Evolutionary conservation across 2,329 filamentous ascomycete species (phyloP), one percentile per base, ranked within the genome.

Genomic region (Calonectria ilicicola): DNA sequence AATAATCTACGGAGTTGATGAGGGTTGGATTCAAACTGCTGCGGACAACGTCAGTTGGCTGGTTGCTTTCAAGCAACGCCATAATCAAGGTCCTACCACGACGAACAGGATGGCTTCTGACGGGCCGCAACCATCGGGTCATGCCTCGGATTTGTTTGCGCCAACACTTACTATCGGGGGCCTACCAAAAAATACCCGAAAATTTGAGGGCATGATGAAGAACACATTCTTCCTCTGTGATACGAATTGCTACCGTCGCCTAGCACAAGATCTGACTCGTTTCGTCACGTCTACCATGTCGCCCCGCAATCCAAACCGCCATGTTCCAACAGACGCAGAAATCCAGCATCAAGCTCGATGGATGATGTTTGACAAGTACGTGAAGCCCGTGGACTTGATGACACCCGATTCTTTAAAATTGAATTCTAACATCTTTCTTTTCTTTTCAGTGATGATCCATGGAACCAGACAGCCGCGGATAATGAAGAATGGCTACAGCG

Each of bases 401-500:
- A 14, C 35, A n/a, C n/a, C n/a, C n/a, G n/a, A n/a, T n/a, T n/a
- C n/a, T n/a, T n/a, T n/a, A n/a, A n/a, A n/a, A n/a, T n/a, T n/a
- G n/a, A n/a, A n/a, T n/a, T n/a, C n/a, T n/a, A n/a, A n/a, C n/a
- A n/a, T n/a, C n/a, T n/a, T n/a, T n/a, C n/a, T n/a, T n/a, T n/a
- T n/a, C n/a, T n/a, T 7, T 29, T 2, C 21, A 91, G 89, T 69
- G 91, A 92, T 69, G 91, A 92, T 76, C 89, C 89, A 2, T 92
- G 90, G 89, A 92, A 92, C 79, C 88, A 91, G 76, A 92, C 91
- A 0, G 89, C 89, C 0, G 90, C 90, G 32, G 91, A 92, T 77
- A 92, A 92, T 74, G 86, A 85, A 1, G 90, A 92, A 80, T 93
- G 91, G 91, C 85, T 93, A 14, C 85, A 87, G 70, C 87, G 90